Evolutionary conservation across 1,284 basidiomycete genomes (phyloP).

Genomic region (Afroboletus lepidellus): DNA sequence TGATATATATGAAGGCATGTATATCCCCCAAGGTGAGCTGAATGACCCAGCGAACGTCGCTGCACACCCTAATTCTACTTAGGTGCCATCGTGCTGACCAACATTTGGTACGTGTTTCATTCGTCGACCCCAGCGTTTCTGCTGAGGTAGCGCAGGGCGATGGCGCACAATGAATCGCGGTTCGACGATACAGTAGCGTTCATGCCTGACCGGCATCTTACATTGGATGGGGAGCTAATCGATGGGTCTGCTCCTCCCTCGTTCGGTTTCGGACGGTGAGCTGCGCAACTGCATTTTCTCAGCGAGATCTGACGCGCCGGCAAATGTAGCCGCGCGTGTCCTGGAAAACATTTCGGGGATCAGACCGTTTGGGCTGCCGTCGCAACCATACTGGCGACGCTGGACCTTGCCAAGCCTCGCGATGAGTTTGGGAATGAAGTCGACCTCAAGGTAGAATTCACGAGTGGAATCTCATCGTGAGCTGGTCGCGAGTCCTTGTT

Average conservation of each 20-base stretch:
- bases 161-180: slow-evolving; percentile 23
- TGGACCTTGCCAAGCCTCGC: slow-evolving; percentile 19
- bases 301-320: neutral
- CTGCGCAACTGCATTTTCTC: neutral
- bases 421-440: slow-evolving; percentile 25
- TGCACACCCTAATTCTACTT: neutral
- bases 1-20: slow-evolving; percentile 34
- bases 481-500: neutral
- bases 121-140: neutral
- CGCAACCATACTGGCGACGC: slow-evolving; percentile 24
- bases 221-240: slow-evolving; percentile 10
- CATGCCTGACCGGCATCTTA: slow-evolving; percentile 30
- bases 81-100: slow-evolving; percentile 27
- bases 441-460: slow-evolving; percentile 25
- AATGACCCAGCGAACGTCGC: neutral
- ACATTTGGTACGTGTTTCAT: slow-evolving; percentile 25
- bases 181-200: slow-evolving; percentile 26
- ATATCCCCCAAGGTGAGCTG: slow-evolving; percentile 31
- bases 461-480: slow-evolving; percentile 22
- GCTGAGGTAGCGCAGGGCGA: slow-evolving; percentile 22
- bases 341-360: slow-evolving; percentile 27
- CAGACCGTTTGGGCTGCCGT: slow-evolving; percentile 27
- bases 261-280: slow-evolving; percentile 33
- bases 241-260: neutral
- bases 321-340: slow-evolving; percentile 22